Conservation (phyloP, 1,284 basidiomycete species). For the Inonotus obliquus region DNA sequence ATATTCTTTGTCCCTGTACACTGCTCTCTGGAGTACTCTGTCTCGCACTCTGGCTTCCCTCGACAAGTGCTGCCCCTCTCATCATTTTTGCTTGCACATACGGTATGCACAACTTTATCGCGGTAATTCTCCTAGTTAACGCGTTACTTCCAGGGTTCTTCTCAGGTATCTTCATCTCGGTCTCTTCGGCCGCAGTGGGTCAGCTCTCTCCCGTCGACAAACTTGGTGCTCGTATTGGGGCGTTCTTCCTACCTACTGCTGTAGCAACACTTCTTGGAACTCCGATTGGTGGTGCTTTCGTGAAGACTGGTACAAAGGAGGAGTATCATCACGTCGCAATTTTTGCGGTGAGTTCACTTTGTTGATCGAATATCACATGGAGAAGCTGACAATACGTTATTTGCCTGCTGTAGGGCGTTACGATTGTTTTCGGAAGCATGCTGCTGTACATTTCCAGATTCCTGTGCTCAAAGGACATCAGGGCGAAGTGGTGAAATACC, state of each 20-base stretch:
- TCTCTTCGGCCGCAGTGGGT: conserved; percentile 5
- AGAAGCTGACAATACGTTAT: neutral
- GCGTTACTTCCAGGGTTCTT: neutral
- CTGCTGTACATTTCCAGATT: neutral
- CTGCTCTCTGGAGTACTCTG: conserved; percentile 3
- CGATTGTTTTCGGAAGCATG: neutral
- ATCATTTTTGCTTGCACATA: neutral
- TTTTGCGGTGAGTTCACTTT: neutral
- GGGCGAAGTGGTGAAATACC: neutral
- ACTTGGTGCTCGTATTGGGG: conserved; percentile 7
- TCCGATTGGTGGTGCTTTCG: conserved; percentile 8
- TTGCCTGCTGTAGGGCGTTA: neutral
- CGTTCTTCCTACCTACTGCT: conserved; percentile 2
- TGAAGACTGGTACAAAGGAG: conserved; percentile 1
- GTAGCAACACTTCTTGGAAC: conserved; percentile 11
- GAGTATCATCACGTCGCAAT: conserved; percentile 6
- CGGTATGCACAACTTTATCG: neutral
- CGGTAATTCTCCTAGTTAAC: too few species aligned
- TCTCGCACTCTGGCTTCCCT: conserved; percentile 4
- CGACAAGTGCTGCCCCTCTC: neutral
- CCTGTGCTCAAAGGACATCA: conserved; percentile 1
- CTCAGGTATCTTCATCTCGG: conserved; percentile 3
- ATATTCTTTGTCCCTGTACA: neutral
- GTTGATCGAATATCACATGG: too few species aligned
- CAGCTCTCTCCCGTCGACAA: conserved; percentile 8